Percentiles rank a stretch among this genome's conserved stretches.
These are phyloP conservation scores for Microsporum ferrugineum DNA, from an alignment of 2,329 filamentous ascomycete species.

Conservation along the genomic window DNA sequence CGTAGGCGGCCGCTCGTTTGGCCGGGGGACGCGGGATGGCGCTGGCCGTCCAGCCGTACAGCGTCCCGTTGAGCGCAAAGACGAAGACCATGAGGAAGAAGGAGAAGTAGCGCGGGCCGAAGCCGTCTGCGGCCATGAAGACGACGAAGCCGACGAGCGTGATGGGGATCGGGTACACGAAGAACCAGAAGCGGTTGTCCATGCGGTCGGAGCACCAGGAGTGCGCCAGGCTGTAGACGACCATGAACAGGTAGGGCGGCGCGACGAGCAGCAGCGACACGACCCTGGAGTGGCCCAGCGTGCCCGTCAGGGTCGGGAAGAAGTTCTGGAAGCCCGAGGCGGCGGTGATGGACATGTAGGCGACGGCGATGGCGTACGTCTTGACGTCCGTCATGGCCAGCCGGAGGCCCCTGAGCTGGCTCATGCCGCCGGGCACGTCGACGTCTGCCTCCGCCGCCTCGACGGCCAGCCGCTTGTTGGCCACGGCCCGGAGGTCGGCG, in stretches of 20 bases:
- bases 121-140: slow-evolving; percentile 43
- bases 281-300: slow-evolving; percentile 35
- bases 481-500: slow-evolving; percentile 37
- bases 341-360: slow-evolving; percentile 40
- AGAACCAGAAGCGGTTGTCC: slow-evolving; percentile 42
- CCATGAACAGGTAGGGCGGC: slow-evolving; percentile 45
- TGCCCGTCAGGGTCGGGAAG: slow-evolving; percentile 42
- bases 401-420: slow-evolving; percentile 40
- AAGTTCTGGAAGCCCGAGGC: slow-evolving; percentile 47
- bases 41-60: slow-evolving; percentile 41
- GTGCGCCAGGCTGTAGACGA: slow-evolving; percentile 38
- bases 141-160: slow-evolving; percentile 42
- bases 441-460: slow-evolving; percentile 41
- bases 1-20: slow-evolving; percentile 45
- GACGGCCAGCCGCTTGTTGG: slow-evolving; percentile 40
- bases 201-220: slow-evolving; percentile 36
- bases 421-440: slow-evolving; percentile 39
- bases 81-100: slow-evolving; percentile 47
- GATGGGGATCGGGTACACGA: slow-evolving; percentile 42
- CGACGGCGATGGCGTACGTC: slow-evolving; percentile 35
- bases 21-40: slow-evolving; percentile 43
- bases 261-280: slow-evolving; percentile 43
- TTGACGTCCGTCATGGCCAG: slow-evolving; percentile 42
- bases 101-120: slow-evolving; percentile 45
- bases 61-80: slow-evolving; percentile 44